Percentiles rank a stretch among this genome's conserved stretches.
Conservation (phyloP, 352 stramenopile species). For the Pythium utonaiense region DNA sequence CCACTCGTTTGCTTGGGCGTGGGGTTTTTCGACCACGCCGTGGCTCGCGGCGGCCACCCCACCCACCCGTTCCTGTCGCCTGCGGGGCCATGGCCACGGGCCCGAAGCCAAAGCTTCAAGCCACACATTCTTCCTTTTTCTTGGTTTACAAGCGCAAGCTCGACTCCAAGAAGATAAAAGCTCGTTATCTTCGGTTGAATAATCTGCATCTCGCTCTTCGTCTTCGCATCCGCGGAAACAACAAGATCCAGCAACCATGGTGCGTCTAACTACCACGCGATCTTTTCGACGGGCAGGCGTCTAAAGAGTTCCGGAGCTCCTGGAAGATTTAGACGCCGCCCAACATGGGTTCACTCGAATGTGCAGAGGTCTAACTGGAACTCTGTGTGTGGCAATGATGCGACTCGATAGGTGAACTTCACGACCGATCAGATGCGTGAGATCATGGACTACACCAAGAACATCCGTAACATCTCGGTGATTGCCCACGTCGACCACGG, state of each 20-base stretch:
- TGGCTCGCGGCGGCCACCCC: constrained; percentile 7
- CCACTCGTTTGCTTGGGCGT: constrained; percentile 27
- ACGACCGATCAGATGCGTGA: constrained; percentile 99
- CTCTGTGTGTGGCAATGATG: neutral
- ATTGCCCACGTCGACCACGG: constrained; percentile 99
- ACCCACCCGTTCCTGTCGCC: constrained; percentile 10
- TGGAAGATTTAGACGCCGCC: neutral
- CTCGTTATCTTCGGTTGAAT: constrained; percentile 13
- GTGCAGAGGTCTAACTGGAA: neutral
- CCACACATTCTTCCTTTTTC: constrained; percentile 31
- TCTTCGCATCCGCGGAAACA: constrained; percentile 18
- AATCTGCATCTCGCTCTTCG: neutral
- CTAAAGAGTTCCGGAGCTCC: neutral
- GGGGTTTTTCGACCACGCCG: constrained; percentile 23
- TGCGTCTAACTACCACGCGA: constrained; percentile 13
- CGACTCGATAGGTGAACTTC: constrained; percentile 95
- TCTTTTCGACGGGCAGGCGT: neutral
- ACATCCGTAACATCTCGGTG: constrained; percentile 99
- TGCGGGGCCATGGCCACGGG: neutral
- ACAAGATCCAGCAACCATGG: constrained; percentile 27
- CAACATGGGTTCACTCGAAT: neutral
- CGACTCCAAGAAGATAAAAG: constrained; percentile 13
- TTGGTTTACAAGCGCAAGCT: constrained; percentile 26
- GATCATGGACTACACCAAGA: constrained; percentile 98
- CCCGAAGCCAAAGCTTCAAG: constrained; percentile 13